These are phyloP conservation scores for Panaeolus papilionaceus DNA, from an alignment of 768 basidiomycete genomes.

Conservation along the genomic window DNA sequence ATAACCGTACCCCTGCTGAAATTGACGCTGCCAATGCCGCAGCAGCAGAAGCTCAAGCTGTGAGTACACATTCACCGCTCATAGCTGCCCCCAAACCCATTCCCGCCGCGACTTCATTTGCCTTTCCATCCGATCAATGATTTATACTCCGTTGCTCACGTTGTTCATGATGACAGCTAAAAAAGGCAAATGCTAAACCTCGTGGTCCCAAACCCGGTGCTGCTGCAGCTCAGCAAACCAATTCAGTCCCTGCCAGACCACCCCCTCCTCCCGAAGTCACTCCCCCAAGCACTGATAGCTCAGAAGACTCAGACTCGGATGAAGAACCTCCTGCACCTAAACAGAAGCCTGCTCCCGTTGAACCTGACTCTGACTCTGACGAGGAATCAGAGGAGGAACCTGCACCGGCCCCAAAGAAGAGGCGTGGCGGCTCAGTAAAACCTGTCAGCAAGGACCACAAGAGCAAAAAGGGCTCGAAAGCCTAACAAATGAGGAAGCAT, in stretches of 20 bases:
- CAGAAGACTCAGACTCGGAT: constrained; percentile 41
- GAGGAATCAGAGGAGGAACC: constrained; percentile 36
- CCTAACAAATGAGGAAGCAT: constrained; percentile 21
- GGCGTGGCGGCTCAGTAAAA: constrained; percentile 30
- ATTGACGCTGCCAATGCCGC: constrained; percentile 53
- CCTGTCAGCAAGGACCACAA: constrained; percentile 28
- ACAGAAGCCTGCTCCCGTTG: constrained; percentile 24
- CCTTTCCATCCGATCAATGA: constrained; percentile 15
- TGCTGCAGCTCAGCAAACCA: constrained; percentile 16
- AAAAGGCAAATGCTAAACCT: constrained; percentile 39
- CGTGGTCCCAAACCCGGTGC: constrained; percentile 30
- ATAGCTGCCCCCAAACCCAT: constrained; percentile 4
- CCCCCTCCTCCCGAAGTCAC: constrained; percentile 32
- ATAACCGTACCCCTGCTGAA: constrained; percentile 56
- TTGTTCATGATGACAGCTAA: constrained; percentile 32
- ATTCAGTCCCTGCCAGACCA: constrained; percentile 29
- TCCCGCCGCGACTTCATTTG: constrained; percentile 8
- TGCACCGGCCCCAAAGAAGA: constrained; percentile 38
- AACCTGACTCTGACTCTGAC: constrained; percentile 32
- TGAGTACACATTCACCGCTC: constrained; percentile 27
- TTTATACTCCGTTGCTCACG: constrained; percentile 19
- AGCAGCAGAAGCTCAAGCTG: constrained; percentile 45
- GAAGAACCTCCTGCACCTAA: constrained; percentile 40
- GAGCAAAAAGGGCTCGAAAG: constrained; percentile 38
- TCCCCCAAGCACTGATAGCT: constrained; percentile 36